These are phyloP conservation scores for Phytopythium delawarense DNA, from an alignment of 352 stramenopile species.

Conservation along the genomic window DNA sequence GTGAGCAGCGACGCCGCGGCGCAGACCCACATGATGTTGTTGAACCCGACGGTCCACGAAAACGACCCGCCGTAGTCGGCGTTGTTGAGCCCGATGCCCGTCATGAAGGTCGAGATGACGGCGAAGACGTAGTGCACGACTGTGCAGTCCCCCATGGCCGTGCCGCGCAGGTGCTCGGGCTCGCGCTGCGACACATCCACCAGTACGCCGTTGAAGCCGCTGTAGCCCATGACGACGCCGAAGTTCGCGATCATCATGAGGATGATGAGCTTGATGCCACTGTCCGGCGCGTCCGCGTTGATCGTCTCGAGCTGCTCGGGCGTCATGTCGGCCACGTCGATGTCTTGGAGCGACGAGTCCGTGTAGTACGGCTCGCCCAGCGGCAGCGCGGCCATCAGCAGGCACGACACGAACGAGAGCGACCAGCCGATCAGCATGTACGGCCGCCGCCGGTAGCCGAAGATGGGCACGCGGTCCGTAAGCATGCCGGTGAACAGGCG, in stretches of 20 bases:
- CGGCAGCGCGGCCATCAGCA: constrained; percentile 43
- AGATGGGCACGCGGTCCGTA: constrained; percentile 73
- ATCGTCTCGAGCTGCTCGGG: constrained; percentile 28
- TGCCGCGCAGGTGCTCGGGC: constrained; percentile 28
- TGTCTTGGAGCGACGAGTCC: constrained; percentile 14
- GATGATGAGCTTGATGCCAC: constrained; percentile 54
- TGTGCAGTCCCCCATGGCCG: constrained; percentile 26
- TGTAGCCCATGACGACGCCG: constrained; percentile 70
- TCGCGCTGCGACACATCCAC: constrained; percentile 61
- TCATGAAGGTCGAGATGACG: constrained; percentile 40
- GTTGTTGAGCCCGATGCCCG: constrained; percentile 43
- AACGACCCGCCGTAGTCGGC: constrained; percentile 53
- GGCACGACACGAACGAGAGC: constrained; percentile 29
- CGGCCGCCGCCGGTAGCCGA: constrained; percentile 69
- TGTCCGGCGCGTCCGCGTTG: constrained; percentile 33
- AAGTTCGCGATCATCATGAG: constrained; percentile 72
- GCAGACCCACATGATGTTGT: constrained; percentile 41
- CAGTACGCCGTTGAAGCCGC: constrained; percentile 58
- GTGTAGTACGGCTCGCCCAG: constrained; percentile 48
- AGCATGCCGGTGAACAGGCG: constrained; percentile 65
- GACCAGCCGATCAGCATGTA: constrained; percentile 77
- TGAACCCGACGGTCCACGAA: constrained; percentile 52
- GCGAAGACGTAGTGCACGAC: constrained; percentile 32
- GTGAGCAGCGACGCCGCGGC: constrained; percentile 31
- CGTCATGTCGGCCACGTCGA: constrained; percentile 28